These are phyloP conservation scores for Xylaria sp. DNA, from an alignment of 2,329 filamentous ascomycete species.

Conservation along the genomic window DNA sequence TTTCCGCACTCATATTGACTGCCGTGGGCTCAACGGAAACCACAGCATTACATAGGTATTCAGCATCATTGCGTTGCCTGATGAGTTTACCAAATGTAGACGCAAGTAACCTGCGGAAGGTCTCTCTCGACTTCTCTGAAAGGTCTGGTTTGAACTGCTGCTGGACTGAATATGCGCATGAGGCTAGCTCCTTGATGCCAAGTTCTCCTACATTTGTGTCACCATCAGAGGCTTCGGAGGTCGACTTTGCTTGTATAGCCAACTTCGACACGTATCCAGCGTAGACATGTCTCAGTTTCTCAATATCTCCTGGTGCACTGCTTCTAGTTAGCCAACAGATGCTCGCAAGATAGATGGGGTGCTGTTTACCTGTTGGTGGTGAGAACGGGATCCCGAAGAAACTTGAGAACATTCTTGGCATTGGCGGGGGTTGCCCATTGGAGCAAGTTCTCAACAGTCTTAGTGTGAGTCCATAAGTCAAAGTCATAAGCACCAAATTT, in stretches of 20 bases:
- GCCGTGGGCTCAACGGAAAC: conserved; percentile 55
- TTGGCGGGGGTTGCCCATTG: conserved; percentile 60
- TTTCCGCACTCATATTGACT: conserved; percentile 58
- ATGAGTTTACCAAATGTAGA: conserved; percentile 62
- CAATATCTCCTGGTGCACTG: conserved; percentile 35
- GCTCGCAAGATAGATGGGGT: conserved; percentile 21
- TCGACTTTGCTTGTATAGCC: conserved; percentile 44
- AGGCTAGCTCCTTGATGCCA: conserved; percentile 56
- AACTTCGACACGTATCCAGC: conserved; percentile 58
- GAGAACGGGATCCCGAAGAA: conserved; percentile 50
- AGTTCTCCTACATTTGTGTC: conserved; percentile 43
- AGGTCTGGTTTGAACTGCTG: conserved; percentile 47
- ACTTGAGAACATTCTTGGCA: conserved; percentile 54
- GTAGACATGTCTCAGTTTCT: conserved; percentile 53
- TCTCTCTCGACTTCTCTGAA: conserved; percentile 56
- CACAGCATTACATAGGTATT: conserved; percentile 57
- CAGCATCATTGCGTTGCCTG: conserved; percentile 55
- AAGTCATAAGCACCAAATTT: conserved; percentile 76
- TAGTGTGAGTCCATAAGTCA: conserved; percentile 83
- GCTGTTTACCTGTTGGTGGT: conserved; percentile 39
- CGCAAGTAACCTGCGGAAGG: conserved; percentile 59
- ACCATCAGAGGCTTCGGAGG: conserved; percentile 31
- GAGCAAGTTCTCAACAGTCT: conserved; percentile 77
- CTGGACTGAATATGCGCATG: conserved; percentile 57
- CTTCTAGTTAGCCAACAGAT: conserved; percentile 36